Base-by-base conservation (phyloP, 2,329 filamentous ascomycete genomes). In the Xylariaceae sp. region DNA sequence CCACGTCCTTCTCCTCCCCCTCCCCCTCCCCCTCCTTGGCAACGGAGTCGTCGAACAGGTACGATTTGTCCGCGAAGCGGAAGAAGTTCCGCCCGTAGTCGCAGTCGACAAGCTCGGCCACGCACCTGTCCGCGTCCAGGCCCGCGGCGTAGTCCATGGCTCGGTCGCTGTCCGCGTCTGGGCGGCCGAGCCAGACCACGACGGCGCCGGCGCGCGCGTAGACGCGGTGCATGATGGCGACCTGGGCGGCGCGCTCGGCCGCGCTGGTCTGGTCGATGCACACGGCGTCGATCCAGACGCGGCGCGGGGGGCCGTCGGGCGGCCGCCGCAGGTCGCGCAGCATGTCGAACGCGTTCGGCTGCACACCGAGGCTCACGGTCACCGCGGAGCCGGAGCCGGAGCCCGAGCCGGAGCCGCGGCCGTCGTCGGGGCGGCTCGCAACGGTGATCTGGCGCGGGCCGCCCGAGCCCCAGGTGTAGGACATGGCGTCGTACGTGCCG, bases 281-380 rank as follows among this genome's bases (percentile, higher is more conserved):
- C 27, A 50, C 33, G 13, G 46, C 46, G 19, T 50, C 47, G 13
- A 50, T 42, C 47, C 46, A 50, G n/a, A 50, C 30, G 4, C 31
- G 37, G 5, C 46, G 34, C 9, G 43, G 32, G 17, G 30, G 11
- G 21, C 44, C 37, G n/a, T n/a, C n/a, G n/a, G n/a, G n/a, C 10
- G 36, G 29, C 6, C 26, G 29, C 10, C 46, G 46, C 11, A 49
- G 33, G 29, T 44, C 43, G 2, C 42, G 35, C 13, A 50, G 42
- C 44, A 49, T 46, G 18, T 43, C 22, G 26, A 47, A 49, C 4
- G 45, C 48, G 33, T 48, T 51, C 24, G 24, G 41, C 19, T 49
- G 46, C 5, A 50, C 38, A 31, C 27, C 35, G 6, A 50, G 31
- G 21, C 36, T 32, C 23, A 35, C 16, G 5, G 28, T 31, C 12